Base-by-base conservation (phyloP, 139 green algal species). In the Diplosphaera chodatii region DNA sequence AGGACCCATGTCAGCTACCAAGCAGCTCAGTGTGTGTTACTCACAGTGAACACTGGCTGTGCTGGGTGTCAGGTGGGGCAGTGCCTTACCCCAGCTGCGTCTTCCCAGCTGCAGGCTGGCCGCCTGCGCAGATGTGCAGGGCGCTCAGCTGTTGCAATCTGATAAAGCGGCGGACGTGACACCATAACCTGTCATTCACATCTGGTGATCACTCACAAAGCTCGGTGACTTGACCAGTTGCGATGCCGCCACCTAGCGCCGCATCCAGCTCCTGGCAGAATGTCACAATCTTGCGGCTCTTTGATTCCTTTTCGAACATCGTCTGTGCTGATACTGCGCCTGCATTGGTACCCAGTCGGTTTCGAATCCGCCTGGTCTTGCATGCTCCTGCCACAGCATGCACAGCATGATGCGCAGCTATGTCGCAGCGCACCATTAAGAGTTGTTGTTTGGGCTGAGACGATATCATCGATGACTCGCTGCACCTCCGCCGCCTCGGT, bases 81-180 rank as follows among this genome's bases (percentile, higher is more conserved):
- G n/a, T n/a, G n/a, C n/a, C 82, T 76, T 69, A 89, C 84, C 83
- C 84, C 0, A 95, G 71, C 78, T 96, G 91, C 23, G 92, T 97
- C 74, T 97, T 97, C 62, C 92, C 92, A 1, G 95, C 80, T 16
- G 88, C 92, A 0, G 92, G 91, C 20, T 89, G 86, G 15, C 92
- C 92, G 69, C 84, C 78, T 86, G 77, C 31, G 10, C 37, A 6
- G 10, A 69, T 15, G n/a, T 33, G 13, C 41, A 30, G 29, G 29
- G 29, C 32, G 6, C 37, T 20, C n/a, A n/a, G n/a, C n/a, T n/a
- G n/a, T n/a, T n/a, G n/a, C n/a, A n/a, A n/a, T n/a, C n/a, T n/a
- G n/a, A n/a, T n/a, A n/a, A n/a, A n/a, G n/a, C n/a, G n/a, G n/a
- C n/a, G n/a, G n/a, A n/a, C n/a, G n/a, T n/a, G n/a, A n/a, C n/a